Evolutionary conservation across 2,329 filamentous ascomycete genomes (phyloP).

Genomic region (Botrytis fragariae): DNA sequence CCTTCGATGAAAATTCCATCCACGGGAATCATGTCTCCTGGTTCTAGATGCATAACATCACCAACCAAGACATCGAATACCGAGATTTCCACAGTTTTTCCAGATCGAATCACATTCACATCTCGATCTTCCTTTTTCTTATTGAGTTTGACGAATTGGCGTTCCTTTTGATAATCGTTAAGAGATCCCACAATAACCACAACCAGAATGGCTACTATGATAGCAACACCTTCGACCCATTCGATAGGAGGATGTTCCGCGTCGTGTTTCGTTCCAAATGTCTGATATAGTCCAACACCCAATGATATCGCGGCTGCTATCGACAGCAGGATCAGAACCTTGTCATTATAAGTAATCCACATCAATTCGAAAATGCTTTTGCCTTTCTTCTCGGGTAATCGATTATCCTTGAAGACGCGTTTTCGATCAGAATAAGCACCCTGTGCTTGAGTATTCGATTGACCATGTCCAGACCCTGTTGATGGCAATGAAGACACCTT

Average conservation of each 20-base stretch:
- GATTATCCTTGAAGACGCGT: constrained; percentile 67
- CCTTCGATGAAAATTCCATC: constrained; percentile 69
- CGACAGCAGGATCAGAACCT: constrained; percentile 70
- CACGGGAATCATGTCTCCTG: constrained; percentile 69
- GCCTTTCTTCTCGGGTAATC: constrained; percentile 64
- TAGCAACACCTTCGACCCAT: constrained; percentile 81
- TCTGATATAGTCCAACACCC: constrained; percentile 72
- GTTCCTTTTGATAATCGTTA: constrained; percentile 81
- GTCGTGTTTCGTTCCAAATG: constrained; percentile 54
- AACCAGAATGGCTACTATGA: constrained; percentile 72
- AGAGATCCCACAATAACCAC: constrained; percentile 74
- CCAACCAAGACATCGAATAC: constrained; percentile 71
- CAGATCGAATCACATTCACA: constrained; percentile 75
- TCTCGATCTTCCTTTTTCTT: constrained; percentile 74
- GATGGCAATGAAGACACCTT: background rate
- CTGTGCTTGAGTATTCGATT: constrained; percentile 16
- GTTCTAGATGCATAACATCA: constrained; percentile 70
- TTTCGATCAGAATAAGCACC: constrained; percentile 59
- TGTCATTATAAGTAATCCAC: constrained; percentile 83
- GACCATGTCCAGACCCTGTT: background rate
- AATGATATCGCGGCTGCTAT: constrained; percentile 71
- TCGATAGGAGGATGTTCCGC: constrained; percentile 55
- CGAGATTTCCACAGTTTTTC: constrained; percentile 65
- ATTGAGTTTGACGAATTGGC: constrained; percentile 77
- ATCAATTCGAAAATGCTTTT: constrained; percentile 68